phyloP scores from a whole-genome alignment of 768 basidiomycete species.

The Hericium rajendrae region DNA sequence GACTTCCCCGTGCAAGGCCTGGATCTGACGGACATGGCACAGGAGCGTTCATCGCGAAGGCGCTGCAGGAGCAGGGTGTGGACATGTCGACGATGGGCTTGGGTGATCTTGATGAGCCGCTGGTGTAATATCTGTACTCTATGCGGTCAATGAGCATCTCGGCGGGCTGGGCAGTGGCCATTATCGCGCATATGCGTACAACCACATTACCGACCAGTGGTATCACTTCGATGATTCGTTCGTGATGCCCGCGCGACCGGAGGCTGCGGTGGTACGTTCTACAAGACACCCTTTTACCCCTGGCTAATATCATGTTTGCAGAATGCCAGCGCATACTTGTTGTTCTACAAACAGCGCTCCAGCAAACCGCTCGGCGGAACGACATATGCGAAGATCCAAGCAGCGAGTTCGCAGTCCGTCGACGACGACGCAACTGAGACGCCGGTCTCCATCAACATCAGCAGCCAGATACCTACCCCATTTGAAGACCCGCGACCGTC shows the following conservation, averaged over 20 bases:
- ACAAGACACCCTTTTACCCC: background rate
- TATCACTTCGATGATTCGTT: constrained; percentile 97
- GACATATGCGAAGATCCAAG: constrained; percentile 59
- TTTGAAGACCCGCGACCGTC: no score
- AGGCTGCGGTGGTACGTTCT: constrained; percentile 66
- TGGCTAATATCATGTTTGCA: constrained; percentile 16
- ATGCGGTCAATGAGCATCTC: constrained; percentile 95
- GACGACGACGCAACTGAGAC: constrained; percentile 11
- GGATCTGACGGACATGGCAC: constrained; percentile 70
- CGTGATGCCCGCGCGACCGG: constrained; percentile 59
- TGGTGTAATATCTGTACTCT: constrained; percentile 93
- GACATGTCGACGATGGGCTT: constrained; percentile 49
- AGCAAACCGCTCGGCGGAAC: constrained; percentile 73
- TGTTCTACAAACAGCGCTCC: constrained; percentile 92
- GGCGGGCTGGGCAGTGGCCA: constrained; percentile 93
- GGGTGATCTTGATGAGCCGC: constrained; percentile 56
- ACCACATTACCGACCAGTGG: constrained; percentile 78
- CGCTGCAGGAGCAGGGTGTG: constrained; percentile 45
- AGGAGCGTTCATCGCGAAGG: constrained; percentile 70
- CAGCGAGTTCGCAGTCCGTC: constrained; percentile 33
- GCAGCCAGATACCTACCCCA: no score
- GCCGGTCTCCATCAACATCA: no score
- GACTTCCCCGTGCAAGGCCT: constrained; percentile 89
- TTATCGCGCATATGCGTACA: constrained; percentile 89
- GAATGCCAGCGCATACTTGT: constrained; percentile 91